A percentile compares a stretch with the other conserved stretches of the same genome.
phyloP scores from a whole-genome alignment of 495 filamentous ascomycete species.

The Mycothermus thermophilus region DNA sequence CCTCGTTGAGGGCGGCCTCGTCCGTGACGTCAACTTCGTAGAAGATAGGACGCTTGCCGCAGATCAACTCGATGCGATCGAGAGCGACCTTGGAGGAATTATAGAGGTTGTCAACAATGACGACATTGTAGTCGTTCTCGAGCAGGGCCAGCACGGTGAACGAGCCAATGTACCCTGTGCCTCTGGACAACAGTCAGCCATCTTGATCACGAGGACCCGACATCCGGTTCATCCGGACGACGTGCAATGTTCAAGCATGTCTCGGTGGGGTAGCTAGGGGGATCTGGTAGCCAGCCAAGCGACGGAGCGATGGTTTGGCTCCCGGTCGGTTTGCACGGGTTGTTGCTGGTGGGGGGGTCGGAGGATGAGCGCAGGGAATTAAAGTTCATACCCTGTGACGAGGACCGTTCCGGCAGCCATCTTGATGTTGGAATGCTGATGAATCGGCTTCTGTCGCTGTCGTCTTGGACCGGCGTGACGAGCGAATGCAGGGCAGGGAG shows the following conservation, averaged over 20 bases:
- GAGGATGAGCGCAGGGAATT: constrained; percentile 3
- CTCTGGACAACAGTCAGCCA: constrained; percentile 44
- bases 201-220: no score
- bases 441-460: neutral
- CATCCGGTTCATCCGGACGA: no score
- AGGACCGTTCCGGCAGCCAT: constrained; percentile 75
- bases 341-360: constrained; percentile 1
- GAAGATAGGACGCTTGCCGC: constrained; percentile 77
- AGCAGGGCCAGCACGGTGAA: constrained; percentile 90
- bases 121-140: constrained; percentile 86
- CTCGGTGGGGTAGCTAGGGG: no score
- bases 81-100: constrained; percentile 84
- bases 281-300: no score
- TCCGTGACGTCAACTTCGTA: constrained; percentile 79
- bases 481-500: neutral
- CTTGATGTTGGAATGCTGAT: constrained; percentile 16
- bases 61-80: constrained; percentile 86
- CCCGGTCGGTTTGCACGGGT: no score
- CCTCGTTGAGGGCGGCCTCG: constrained; percentile 65
- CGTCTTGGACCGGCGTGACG: neutral
- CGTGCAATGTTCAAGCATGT: no score
- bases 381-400: constrained; percentile 63
- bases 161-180: constrained; percentile 96
- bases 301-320: no score
- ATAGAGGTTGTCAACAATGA: constrained; percentile 90